These are phyloP conservation scores for Fistulinella staudtii DNA, from an alignment of 1,284 basidiomycete species.

Conservation along the genomic window DNA sequence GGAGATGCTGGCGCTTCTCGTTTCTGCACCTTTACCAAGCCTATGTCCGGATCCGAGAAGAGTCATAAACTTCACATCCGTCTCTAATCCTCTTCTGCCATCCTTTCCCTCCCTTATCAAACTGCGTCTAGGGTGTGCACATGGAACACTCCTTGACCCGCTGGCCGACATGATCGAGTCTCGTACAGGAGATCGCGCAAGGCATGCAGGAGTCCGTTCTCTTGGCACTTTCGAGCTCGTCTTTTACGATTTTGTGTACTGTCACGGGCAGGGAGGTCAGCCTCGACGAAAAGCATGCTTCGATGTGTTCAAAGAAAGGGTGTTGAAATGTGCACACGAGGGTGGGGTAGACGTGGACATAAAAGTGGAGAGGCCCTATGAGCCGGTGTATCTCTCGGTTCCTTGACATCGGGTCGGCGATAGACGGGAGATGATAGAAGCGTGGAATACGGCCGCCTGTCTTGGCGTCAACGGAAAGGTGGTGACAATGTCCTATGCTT, in stretches of 20 bases:
- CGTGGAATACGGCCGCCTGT: no score
- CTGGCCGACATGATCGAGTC: conserved; percentile 19
- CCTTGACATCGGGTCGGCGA: no score
- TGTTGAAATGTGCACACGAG: conserved; percentile 22
- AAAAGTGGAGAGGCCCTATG: conserved; percentile 24
- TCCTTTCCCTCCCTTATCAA: conserved; percentile 20
- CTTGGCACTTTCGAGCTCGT: conserved; percentile 24
- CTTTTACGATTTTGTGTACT: conserved; percentile 26
- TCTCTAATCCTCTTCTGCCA: background rate
- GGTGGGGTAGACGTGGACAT: conserved; percentile 26
- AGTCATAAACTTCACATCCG: background rate
- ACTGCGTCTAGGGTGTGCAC: conserved; percentile 21
- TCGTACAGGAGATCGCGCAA: conserved; percentile 14
- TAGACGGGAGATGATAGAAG: no score
- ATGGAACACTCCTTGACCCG: conserved; percentile 17
- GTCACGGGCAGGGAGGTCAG: conserved; percentile 6
- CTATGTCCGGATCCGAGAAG: background rate
- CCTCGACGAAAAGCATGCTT: conserved; percentile 19
- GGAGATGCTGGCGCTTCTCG: conserved; percentile 15
- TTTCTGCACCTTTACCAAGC: background rate
- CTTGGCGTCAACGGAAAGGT: no score
- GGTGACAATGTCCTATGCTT: no score
- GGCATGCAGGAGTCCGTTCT: conserved; percentile 5
- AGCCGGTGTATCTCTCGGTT: conserved; percentile 21
- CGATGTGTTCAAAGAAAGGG: conserved; percentile 17